Evolutionary conservation across 768 basidiomycete species (phyloP).

Genomic region (Lactarius sanguifluus): DNA sequence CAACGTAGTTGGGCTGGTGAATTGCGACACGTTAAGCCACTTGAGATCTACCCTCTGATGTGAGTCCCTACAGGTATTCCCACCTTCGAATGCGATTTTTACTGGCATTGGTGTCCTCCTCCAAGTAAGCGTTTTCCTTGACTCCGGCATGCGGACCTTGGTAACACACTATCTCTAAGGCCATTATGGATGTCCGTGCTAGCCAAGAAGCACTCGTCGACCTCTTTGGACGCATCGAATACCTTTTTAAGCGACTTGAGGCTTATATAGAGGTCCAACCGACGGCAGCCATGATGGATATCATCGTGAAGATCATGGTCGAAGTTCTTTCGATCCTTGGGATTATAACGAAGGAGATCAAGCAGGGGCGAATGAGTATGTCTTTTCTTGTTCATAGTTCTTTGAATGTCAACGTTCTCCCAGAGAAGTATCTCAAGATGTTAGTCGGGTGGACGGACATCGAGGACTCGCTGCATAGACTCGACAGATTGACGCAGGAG

Average conservation of each 20-base stretch:
- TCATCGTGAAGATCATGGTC: not conserved
- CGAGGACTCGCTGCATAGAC: not conserved
- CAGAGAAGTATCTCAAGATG: not conserved
- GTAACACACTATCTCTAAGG: no score
- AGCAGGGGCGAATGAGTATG: not conserved
- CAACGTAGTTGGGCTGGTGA: not conserved
- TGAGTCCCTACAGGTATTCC: not conserved
- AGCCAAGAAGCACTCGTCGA: not conserved
- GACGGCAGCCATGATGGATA: not conserved
- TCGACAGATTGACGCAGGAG: not conserved
- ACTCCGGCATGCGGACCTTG: no score
- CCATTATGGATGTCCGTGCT: not conserved
- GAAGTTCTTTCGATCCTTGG: constrained; percentile 5
- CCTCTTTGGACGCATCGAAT: not conserved
- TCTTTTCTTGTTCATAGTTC: not conserved
- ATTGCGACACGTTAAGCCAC: not conserved
- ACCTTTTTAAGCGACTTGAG: constrained; percentile 1
- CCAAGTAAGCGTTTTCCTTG: not conserved
- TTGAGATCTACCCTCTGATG: not conserved
- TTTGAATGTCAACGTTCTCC: not conserved
- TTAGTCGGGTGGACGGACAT: not conserved
- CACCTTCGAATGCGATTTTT: not conserved
- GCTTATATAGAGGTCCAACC: not conserved
- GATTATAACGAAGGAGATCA: not conserved
- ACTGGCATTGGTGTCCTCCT: not conserved